Base-by-base conservation (phyloP, 2,329 filamentous ascomycete genomes). In the Trichoderma brevicompactum region DNA sequence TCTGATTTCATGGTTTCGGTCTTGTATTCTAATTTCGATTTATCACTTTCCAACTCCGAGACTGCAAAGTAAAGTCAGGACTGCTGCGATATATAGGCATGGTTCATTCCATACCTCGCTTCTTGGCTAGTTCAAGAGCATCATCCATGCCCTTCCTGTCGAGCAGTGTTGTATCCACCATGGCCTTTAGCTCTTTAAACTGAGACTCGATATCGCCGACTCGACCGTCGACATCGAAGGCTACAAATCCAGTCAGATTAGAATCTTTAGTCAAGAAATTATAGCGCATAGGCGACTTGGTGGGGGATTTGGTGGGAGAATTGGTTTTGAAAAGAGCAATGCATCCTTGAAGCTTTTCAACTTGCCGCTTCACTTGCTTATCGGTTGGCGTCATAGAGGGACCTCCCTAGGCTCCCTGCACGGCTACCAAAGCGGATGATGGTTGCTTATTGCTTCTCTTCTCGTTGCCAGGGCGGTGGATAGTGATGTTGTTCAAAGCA, bases 191-290 rank as follows among this genome's bases (percentile, higher is more conserved):
- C 66, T 85, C 82, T 54, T 85, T 83, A 74, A 92, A 92, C 72
- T 94, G 84, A 17, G 83, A 81, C 72, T 96, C 92, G 79, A 97
- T 89, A 66, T 88, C 85, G 68, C 89, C 88, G 70, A 97, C 85
- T 69, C 89, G 87, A 67, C 86, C 86, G 71, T 93, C 89, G 70
- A 93, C 87, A 75, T 97, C 92, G 85, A 90, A 94, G 72, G 85
- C 90, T 92, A 85, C 69, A 78, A 81, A 86, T 40, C 75, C 77
- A 71, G 80, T 83, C 69, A 85, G 79, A 83, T 92, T 89, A 88
- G 93, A 92, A 82, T 89, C 80, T 80, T 88, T 90, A 70, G 85
- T 89, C 72, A 94, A 81, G 81, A 84, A 94, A 1, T 85, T 83
- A 41, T 70, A 78, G 66, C 80, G 81, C 72, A 79, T 83, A 65